Evolutionary conservation across 139 green algal genomes (phyloP), one percentile per base, ranked within the genome.

Genomic region (Ettlia oleoabundans): DNA sequence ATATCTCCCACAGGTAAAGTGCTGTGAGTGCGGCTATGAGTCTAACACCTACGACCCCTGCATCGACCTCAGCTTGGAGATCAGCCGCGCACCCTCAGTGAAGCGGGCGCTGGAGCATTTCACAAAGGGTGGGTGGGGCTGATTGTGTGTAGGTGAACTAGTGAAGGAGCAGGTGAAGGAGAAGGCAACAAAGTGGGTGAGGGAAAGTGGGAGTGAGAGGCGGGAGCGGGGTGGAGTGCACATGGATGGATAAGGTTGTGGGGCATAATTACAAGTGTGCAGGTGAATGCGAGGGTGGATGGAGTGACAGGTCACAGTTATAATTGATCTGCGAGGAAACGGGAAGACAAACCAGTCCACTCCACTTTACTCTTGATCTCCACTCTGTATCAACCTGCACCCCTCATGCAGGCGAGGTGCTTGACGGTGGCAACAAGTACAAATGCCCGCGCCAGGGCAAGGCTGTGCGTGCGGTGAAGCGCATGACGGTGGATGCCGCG

Each of bases 361-460:
- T n/a, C n/a, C n/a, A n/a, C n/a, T n/a, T n/a, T n/a, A n/a, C n/a
- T n/a, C n/a, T 24, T 58, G 47, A 58, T 24, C 28, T 10, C 4
- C 26, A 38, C 61, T 38, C 61, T 30, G 24, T 8, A 18, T 2
- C 61, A 30, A 7, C 18, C 26, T 68, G 18, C 61, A 38, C 63
- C 7, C 32, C 32, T 19, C 40, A 52, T 19, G 47, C 78, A 83
- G 78, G 78, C 51, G 95, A 98, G 85, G 74, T 89, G 53, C 86
- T 98, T 78, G 94, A 98, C 62, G 95, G 95, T 2, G 78, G 88
- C 42, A 98, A 98, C 90, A 92, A 91, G 85, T 98, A 98, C 91
- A 89, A 88, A 52, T 98, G 95, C 87, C 90, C 94, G 9, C 92
- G 91, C 75, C 93, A 97, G 47, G 67, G 65, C 47, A 42, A 51